Percentiles rank a stretch among this genome's conserved stretches.
Conservation (phyloP, 2,329 filamentous ascomycete genomes). For the Eutypa lata region DNA sequence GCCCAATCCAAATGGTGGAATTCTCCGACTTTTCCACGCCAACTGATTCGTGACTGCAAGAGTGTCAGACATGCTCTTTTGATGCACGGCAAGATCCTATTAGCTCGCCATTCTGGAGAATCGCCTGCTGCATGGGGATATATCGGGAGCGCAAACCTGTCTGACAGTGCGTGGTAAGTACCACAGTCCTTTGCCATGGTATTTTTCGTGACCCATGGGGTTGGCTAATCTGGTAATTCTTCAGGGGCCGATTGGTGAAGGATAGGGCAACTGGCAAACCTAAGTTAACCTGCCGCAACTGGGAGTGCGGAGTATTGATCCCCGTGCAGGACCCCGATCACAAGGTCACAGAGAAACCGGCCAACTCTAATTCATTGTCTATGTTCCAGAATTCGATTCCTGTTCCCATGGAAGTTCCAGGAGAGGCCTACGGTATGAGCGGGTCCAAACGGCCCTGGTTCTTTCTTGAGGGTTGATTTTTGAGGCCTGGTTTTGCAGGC, state of each 20-base stretch:
- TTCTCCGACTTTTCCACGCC: conserved; percentile 64
- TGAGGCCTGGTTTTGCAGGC: no score
- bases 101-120: conserved; percentile 37
- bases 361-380: conserved; percentile 8
- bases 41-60: conserved; percentile 71
- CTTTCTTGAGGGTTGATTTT: conserved; percentile 22
- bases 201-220: background rate
- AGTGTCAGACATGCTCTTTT: conserved; percentile 70
- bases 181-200: background rate
- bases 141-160: conserved; percentile 86
- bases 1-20: conserved; percentile 72
- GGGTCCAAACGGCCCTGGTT: conserved; percentile 27
- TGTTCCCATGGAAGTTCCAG: conserved; percentile 41
- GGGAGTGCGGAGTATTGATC: conserved; percentile 89
- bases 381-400: conserved; percentile 37
- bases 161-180: conserved; percentile 84
- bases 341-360: conserved; percentile 7
- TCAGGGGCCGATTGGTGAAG: conserved; percentile 73
- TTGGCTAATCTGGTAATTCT: background rate
- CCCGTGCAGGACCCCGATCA: conserved; percentile 41
- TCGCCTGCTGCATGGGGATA: conserved; percentile 67
- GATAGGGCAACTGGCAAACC: conserved; percentile 64
- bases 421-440: conserved; percentile 24
- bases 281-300: conserved; percentile 84
- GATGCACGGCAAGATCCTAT: conserved; percentile 81